phyloP scores from a whole-genome alignment of 345 rosid species.

The Linum lewisii region DNA sequence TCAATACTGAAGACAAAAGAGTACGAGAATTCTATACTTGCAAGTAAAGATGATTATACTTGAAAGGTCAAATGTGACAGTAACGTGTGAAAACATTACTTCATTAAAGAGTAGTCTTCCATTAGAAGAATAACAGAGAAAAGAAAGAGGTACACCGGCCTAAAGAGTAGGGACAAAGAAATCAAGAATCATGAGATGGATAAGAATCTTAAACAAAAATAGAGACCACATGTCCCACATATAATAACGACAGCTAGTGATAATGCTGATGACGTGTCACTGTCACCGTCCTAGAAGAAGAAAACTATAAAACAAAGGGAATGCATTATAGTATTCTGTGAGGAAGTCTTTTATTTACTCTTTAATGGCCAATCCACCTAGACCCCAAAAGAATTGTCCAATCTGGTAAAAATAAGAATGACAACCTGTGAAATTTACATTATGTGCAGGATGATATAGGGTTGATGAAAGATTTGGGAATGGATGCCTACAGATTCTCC shows the following conservation, averaged over 20 bases:
- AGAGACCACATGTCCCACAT: neutral
- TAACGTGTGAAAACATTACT: neutral
- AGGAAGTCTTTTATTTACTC: too few relatives aligned
- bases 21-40: neutral
- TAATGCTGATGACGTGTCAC: conserved; percentile 20
- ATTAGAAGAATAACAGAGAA: neutral
- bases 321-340: neutral
- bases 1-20: neutral
- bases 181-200: conserved; percentile 3
- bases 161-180: conserved; percentile 3
- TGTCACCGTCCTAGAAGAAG: conserved; percentile 4
- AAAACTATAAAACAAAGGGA: conserved; percentile 4
- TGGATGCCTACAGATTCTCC: conserved; percentile 91
- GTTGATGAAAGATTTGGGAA: conserved; percentile 78
- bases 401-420: neutral
- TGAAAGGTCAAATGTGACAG: neutral
- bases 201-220: conserved; percentile 9
- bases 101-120: neutral
- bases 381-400: neutral
- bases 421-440: neutral
- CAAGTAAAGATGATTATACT: neutral
- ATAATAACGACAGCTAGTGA: conserved; percentile 2
- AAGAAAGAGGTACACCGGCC: neutral
- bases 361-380: too few relatives aligned
- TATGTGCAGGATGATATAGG: conserved; percentile 53